Evolutionary conservation across 805 yeast genomes (phyloP), one percentile per base, ranked within the genome.

Genomic region (Myxozyma neglecta): DNA sequence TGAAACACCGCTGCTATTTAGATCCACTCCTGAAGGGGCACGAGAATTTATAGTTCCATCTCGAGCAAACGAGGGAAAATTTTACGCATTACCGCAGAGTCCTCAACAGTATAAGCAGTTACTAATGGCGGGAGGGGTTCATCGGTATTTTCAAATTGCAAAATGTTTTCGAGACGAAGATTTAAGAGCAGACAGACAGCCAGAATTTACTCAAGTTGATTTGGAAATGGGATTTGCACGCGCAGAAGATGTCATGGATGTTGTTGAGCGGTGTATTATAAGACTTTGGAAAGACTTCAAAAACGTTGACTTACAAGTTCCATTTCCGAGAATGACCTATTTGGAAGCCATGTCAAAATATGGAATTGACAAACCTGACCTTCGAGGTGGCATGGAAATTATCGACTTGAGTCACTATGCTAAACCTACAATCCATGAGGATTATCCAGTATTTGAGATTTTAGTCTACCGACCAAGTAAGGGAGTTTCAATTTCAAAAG

Each of bases 11-110:
- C 73, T 93, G 6, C 76, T 94, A 35, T 94, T 94, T 80, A 92
- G 94, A 71, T 89, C 97, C 1, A 94, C 99, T 0, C 99, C 99
- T 0, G 99, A 94, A 74, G 99, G 99, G 14, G 99, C 99, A 1
- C 80, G 96, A 43, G 99, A 94, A 74, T 94, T 93, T 72, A 75
- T 94, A 52, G 97, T 94, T 0, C 99, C 99, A 0, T 90, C 97
- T 0, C 80, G 98, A 66, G 76, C 81, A 14, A 71, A 76, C 1
- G 74, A 75, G 1, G 49, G 57, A n/a, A 88, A 89, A 73, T 57
- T 65, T 39, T 94, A 93, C 73, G 97, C 99, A 0, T 78, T 94
- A 35, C 97, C 98, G 0, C 99, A 94, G 73, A 90, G 97, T 14
- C 99, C 99, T 0, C 99, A 94, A 72, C 99, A 94, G 72, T 94